Base-by-base conservation (phyloP, 176 grass and related monocot genomes). In the Oryza meridionalis region DNA sequence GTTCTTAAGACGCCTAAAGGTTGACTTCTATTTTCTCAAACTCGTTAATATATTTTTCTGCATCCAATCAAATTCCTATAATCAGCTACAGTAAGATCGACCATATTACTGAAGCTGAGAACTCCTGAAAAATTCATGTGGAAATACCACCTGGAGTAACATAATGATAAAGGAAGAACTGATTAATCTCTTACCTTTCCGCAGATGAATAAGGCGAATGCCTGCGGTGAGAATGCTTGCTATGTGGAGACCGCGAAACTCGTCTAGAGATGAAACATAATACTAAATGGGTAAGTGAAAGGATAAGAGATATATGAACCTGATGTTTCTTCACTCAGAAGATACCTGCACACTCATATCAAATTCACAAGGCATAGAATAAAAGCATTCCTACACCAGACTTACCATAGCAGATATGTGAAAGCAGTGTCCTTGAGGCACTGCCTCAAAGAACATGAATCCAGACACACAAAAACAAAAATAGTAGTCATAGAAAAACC, bases 231-330 rank as follows among this genome's bases (percentile, higher is more conserved):
- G 90, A 90, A 87, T 94, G 93, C 90, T 94, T 94, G 90, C 93
- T 94, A 92, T 84, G 81, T 92, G 93, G 93, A 92, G 93, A 92
- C 90, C 88, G 90, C 90, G 85, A 94, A 92, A 92, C 76, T 88
- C 90, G 93, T 94, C 93, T 94, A 92, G 93, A 94, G 90, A 92
- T 94, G 77, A 92, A 90, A 94, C 75, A 92, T 94, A 88, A 88
- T 89, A 70, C 90, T 92, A 85, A 83, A 84, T 77, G 79, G 84
- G 93, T 92, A 92, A 94, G 93, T 94, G 73, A 14, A 89, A 91
- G 70, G 77, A 85, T 77, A 90, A 90, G 65, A 64, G 65, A 79
- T 70, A 82, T 77, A 75, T 88, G 87, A 88, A 90, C 85, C 90
- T 89, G 90, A 61, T 81, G 77, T 77, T 88, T 88, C 88, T 90